Conservation (phyloP, 306 rosid genomes). For the Alnus rubra region DNA sequence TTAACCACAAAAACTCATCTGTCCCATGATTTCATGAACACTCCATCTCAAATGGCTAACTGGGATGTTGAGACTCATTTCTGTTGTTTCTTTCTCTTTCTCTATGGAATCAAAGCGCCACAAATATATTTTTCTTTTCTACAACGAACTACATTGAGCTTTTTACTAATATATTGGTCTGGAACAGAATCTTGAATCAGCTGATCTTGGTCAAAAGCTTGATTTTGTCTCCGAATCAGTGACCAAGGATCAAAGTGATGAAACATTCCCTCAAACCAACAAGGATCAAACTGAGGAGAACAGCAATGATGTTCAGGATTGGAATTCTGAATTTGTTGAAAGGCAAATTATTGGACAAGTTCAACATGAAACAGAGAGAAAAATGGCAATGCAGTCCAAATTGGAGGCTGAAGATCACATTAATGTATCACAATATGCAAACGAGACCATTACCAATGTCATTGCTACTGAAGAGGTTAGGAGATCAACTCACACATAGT, state of each 20-base stretch:
- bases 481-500: neutral
- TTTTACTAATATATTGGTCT: conserved; percentile 6
- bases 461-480: conserved; percentile 18
- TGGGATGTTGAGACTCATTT: neutral
- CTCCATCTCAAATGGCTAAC: neutral
- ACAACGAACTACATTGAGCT: neutral
- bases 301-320: conserved; percentile 8
- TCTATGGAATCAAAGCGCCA: neutral
- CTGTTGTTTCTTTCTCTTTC: conserved; percentile 1
- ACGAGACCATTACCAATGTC: conserved; percentile 5
- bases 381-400: conserved; percentile 4
- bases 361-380: neutral
- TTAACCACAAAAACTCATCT: neutral
- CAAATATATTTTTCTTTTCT: neutral
- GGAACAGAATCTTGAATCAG: conserved; percentile 22
- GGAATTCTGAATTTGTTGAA: conserved; percentile 7
- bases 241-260: conserved; percentile 14
- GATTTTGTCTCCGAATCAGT: conserved; percentile 1
- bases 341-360: neutral
- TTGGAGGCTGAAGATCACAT: conserved; percentile 5
- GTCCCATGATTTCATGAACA: neutral
- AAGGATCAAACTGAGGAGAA: conserved; percentile 12
- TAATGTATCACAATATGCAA: neutral
- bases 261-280: conserved; percentile 20
- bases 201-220: conserved; percentile 2